Evolutionary conservation across 768 basidiomycete species (phyloP).

Genomic region (Suillus fuscotomentosus): DNA sequence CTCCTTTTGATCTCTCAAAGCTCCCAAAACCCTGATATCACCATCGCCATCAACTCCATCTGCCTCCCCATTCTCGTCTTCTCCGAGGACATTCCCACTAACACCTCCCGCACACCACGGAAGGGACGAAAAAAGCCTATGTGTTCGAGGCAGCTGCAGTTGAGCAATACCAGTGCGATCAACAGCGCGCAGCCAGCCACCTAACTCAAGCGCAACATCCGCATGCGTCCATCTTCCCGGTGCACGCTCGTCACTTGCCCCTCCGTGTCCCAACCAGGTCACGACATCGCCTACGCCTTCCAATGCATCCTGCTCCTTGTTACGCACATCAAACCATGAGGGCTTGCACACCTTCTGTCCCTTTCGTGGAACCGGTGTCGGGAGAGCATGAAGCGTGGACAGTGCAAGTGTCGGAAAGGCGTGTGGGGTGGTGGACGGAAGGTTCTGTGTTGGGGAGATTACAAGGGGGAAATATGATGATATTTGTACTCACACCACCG

Average conservation of each 20-base stretch:
- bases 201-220: slow-evolving; percentile 56
- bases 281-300: slow-evolving; percentile 53
- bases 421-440: slow-evolving; percentile 67
- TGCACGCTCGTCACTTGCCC: slow-evolving; percentile 6
- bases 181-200: slow-evolving; percentile 54
- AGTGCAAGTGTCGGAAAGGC: slow-evolving; percentile 82
- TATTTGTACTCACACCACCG: slow-evolving; percentile 45
- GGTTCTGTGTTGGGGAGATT: slow-evolving; percentile 44
- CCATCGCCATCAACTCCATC: slow-evolving; percentile 28
- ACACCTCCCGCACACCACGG: slow-evolving; percentile 38
- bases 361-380: slow-evolving; percentile 76
- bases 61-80: slow-evolving; percentile 27
- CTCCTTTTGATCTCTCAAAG: slow-evolving; percentile 26
- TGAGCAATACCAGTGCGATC: slow-evolving; percentile 21
- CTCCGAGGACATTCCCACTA: slow-evolving; percentile 22
- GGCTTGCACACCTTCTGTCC: slow-evolving; percentile 88
- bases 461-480: neutral
- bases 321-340: slow-evolving; percentile 70
- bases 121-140: slow-evolving; percentile 53
- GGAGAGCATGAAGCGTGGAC: slow-evolving; percentile 85
- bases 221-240: slow-evolving; percentile 49
- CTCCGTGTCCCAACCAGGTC: slow-evolving; percentile 51
- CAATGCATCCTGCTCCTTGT: slow-evolving; percentile 57
- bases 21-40: slow-evolving; percentile 27
- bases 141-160: slow-evolving; percentile 29